These are phyloP conservation scores for Giardia muris DNA, from an alignment of 208 protist species.

Conservation along the genomic window DNA sequence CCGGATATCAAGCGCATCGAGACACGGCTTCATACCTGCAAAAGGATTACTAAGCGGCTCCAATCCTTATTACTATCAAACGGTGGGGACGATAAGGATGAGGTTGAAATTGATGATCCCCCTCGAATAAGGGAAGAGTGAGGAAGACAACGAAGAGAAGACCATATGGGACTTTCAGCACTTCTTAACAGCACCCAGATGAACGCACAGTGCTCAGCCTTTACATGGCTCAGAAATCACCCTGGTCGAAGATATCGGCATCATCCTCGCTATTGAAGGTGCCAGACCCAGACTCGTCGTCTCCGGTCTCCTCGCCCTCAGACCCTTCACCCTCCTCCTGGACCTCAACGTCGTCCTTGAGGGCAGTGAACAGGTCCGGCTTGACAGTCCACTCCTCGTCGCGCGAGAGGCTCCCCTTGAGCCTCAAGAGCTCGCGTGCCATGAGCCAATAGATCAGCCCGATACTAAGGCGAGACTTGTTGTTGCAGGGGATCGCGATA, in stretches of 20 bases:
- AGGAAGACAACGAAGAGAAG: neutral
- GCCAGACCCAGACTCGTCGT: neutral
- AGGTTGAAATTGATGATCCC: too few relatives aligned
- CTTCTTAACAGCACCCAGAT: neutral
- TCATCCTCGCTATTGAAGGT: too few relatives aligned
- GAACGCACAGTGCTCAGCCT: neutral
- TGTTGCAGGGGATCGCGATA: conserved; percentile 91
- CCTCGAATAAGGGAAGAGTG: too few relatives aligned
- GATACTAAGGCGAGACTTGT: conserved; percentile 74
- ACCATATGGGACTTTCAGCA: neutral
- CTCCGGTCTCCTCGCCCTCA: conserved; percentile 17
- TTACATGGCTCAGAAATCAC: neutral
- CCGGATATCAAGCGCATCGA: too few relatives aligned
- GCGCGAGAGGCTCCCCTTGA: conserved; percentile 71
- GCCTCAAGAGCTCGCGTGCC: conserved; percentile 80
- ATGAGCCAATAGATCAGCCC: conserved; percentile 96
- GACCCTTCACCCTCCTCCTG: conserved; percentile 51
- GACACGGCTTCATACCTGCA: too few relatives aligned
- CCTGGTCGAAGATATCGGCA: neutral
- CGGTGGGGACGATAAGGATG: too few relatives aligned
- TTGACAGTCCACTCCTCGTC: conserved; percentile 76
- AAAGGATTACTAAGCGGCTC: too few relatives aligned
- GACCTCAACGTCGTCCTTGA: conserved; percentile 69
- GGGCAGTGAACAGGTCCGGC: conserved; percentile 96
- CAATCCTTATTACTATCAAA: too few relatives aligned